A percentile compares a stretch with the other conserved stretches of the same genome.
phyloP scores from a whole-genome alignment of 768 basidiomycete genomes.

The Suillus tomentosus region DNA sequence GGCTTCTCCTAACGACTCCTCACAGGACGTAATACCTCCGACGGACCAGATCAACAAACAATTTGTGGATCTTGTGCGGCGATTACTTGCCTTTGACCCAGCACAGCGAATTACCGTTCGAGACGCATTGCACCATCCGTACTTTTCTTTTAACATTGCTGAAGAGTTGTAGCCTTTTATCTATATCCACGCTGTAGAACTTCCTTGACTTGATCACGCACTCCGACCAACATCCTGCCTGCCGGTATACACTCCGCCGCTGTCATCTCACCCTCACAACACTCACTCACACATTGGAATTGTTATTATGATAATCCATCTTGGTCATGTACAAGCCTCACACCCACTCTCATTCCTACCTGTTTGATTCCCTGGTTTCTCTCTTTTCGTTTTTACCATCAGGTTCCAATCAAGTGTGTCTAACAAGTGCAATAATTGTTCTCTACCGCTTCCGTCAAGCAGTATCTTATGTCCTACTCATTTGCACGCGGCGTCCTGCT shows the following conservation, averaged over 20 bases:
- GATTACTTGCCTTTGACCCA: conserved; percentile 89
- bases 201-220: conserved; percentile 18
- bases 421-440: conserved; percentile 34
- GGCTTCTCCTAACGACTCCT: conserved; percentile 10
- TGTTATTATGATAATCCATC: conserved; percentile 39
- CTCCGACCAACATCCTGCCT: conserved; percentile 5
- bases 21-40: conserved; percentile 82
- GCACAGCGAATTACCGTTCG: conserved; percentile 83
- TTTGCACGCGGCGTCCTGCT: conserved; percentile 20
- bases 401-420: conserved; percentile 20
- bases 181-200: conserved; percentile 37
- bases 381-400: conserved; percentile 21
- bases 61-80: conserved; percentile 87
- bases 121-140: conserved; percentile 86
- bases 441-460: conserved; percentile 28
- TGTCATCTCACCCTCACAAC: conserved; percentile 14
- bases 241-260: conserved; percentile 4
- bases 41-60: conserved; percentile 72
- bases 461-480: conserved; percentile 33
- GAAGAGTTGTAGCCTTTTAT: conserved; percentile 60
- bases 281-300: conserved; percentile 22
- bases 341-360: conserved; percentile 30
- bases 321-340: conserved; percentile 41
- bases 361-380: conserved; percentile 28
- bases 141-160: conserved; percentile 71